Conservation (phyloP, 306 rosid genomes). For the Gleditsia sinensis region DNA sequence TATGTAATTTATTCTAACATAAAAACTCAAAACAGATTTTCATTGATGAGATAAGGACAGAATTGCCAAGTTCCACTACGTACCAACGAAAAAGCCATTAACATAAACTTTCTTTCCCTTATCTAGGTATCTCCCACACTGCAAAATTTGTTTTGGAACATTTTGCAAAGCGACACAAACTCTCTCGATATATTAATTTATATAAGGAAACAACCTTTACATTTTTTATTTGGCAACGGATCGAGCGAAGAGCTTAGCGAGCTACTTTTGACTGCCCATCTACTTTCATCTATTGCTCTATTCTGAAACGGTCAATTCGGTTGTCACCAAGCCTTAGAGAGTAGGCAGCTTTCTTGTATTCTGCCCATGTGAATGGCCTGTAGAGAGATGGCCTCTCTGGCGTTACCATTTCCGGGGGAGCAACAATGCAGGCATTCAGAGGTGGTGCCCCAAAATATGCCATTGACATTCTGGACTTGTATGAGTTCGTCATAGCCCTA, state of each 20-base stretch:
- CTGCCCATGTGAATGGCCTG: slow-evolving; percentile 82
- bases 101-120: slow-evolving; percentile 9
- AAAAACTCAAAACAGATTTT: neutral
- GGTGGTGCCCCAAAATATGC: slow-evolving; percentile 77
- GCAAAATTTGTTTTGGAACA: neutral
- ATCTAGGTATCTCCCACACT: slow-evolving; percentile 13
- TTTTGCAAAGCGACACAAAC: neutral
- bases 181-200: too few relatives aligned
- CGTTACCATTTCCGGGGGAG: slow-evolving; percentile 57
- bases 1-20: too few relatives aligned
- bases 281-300: too few relatives aligned
- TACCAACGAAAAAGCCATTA: neutral
- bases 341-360: slow-evolving; percentile 65
- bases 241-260: too few relatives aligned
- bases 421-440: slow-evolving; percentile 43
- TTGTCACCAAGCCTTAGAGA: slow-evolving; percentile 65
- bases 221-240: too few relatives aligned
- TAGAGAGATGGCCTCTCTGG: slow-evolving; percentile 55
- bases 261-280: too few relatives aligned
- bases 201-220: too few relatives aligned
- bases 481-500: slow-evolving; percentile 60
- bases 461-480: slow-evolving; percentile 64
- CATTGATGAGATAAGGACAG: slow-evolving; percentile 18
- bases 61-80: slow-evolving; percentile 21
- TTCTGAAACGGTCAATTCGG: slow-evolving; percentile 63